Evolutionary conservation across 306 rosid species (phyloP), one percentile per base, ranked within the genome.

Genomic region (Amphicarpaea edgeworthii): DNA sequence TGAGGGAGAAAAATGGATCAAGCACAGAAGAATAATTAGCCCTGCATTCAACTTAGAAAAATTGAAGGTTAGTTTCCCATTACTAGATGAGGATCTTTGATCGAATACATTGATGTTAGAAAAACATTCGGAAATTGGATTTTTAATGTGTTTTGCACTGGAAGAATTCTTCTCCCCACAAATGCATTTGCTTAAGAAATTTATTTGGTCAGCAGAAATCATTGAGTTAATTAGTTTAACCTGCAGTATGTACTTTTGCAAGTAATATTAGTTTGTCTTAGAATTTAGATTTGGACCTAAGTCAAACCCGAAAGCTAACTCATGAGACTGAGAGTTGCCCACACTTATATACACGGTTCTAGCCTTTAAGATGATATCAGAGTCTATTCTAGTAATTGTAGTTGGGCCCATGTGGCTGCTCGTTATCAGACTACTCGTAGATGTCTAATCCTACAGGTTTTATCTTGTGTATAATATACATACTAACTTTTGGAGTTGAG

Each of bases 31-130:
- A 53, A 8, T 53, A 53, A 53, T 53, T 19, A 53, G 0, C 2
- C 59, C 59, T 19, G 59, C 59, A 20, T 53, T 53, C 59, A 50
- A 8, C 17, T 50, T 50, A 7, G 57, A 50, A 50, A 50, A 50
- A 50, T 16, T 50, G 12, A 50, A 50, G 57, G 57, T 50, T 50
- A 50, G 57, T 50, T 50, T n/a, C 12, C 24, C 57, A 50, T 50
- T 17, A 50, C 3, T 50, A 7, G 24, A 50, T 50, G 24, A 6
- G 17, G 11, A 17, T 50, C 12, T 50, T 50, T 50, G 7, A 17
- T 50, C 8, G 24, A 8, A 17, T 50, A 50, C 11, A 8, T 19
- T 7, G 12, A 7, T 50, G 24, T 50, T 20, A 53, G 14, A 19
- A 53, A 20, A 53, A 20, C 59, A 53, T 50, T 50, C 1, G 21